Evolutionary conservation across 1,284 basidiomycete genomes (phyloP), one percentile per base, ranked within the genome.

Genomic region (Schizophyllum commune): DNA sequence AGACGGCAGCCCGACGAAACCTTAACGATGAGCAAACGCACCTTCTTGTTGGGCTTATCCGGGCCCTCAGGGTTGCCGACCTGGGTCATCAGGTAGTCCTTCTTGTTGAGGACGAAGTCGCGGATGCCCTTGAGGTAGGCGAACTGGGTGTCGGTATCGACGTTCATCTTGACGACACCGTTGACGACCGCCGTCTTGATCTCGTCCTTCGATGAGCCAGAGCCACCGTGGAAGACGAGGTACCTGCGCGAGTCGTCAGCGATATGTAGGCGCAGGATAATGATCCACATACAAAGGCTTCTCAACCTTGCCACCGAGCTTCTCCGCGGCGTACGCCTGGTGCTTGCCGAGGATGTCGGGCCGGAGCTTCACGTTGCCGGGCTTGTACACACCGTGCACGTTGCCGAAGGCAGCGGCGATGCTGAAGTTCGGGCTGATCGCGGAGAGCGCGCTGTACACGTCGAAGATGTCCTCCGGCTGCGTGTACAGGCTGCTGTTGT

Each of bases 211-310:
- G 90, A 89, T 51, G 96, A 98, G 62, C 97, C 97, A 61, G 96
- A 98, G 68, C 97, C 97, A 78, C 97, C 97, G 82, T 99, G 97
- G 94, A 99, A 99, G 77, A 99, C 97, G 65, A 99, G 92, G 88
- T 91, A 98, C 69, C 91, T 93, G 19, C 65, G 19, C 65, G 8
- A 34, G 19, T 32, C 55, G 60, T 13, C 53, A 60, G 51, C 47
- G 52, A 52, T 51, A 7, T 60, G 32, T 61, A 9, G 52, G 51
- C n/a, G 32, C 21, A 55, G 7, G 34, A 56, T 51, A 52, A 58
- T 11, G 62, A 20, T 33, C 13, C 3, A 78, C 88, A 72, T 68
- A 94, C 89, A 97, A 79, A 70, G 96, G 94, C 77, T 93, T 86
- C 68, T 85, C 80, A 68, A 80, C 75, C 68, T 83, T 79, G 56